phyloP scores from a whole-genome alignment of 495 filamentous ascomycete genomes.

The Lophiostoma macrostomum region DNA sequence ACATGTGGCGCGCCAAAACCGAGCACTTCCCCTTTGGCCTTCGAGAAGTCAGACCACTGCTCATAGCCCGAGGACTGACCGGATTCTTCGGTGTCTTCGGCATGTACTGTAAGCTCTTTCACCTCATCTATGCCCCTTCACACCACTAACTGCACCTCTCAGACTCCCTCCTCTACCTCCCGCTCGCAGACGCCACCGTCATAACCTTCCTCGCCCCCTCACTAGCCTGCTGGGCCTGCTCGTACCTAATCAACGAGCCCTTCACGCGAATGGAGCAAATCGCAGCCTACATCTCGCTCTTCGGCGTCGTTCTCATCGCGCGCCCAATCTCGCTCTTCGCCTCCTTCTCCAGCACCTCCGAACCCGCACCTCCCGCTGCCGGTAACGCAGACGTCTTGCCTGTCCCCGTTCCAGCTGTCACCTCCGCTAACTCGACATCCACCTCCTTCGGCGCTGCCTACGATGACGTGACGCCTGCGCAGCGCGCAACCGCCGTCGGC shows the following conservation, averaged over 20 bases:
- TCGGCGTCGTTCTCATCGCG: conserved; percentile 83
- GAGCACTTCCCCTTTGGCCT: conserved; percentile 70
- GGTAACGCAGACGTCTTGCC: conserved; percentile 40
- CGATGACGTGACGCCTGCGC: conserved; percentile 52
- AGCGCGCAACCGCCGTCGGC: conserved; percentile 70
- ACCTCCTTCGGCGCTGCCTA: conserved; percentile 32
- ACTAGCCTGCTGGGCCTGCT: conserved; percentile 79
- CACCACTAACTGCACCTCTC: not conserved
- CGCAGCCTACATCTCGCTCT: conserved; percentile 70
- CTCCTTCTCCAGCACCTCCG: conserved; percentile 6
- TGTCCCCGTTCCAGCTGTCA: conserved; percentile 35
- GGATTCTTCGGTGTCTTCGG: conserved; percentile 88
- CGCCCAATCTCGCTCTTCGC: conserved; percentile 60
- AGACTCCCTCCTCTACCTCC: conserved; percentile 83
- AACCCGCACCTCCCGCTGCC: conserved; percentile 27
- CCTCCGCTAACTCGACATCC: conserved; percentile 30
- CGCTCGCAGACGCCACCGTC: conserved; percentile 86
- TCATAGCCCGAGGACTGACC: conserved; percentile 64
- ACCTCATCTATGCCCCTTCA: not conserved
- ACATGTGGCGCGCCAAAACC: conserved; percentile 70
- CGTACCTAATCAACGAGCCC: conserved; percentile 68
- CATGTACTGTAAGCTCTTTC: conserved; percentile 57
- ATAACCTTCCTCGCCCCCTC: conserved; percentile 86
- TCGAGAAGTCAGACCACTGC: conserved; percentile 59
- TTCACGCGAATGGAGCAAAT: conserved; percentile 77